Base-by-base conservation (phyloP, 495 filamentous ascomycete species). In the Trichoderma gamsii region DNA sequence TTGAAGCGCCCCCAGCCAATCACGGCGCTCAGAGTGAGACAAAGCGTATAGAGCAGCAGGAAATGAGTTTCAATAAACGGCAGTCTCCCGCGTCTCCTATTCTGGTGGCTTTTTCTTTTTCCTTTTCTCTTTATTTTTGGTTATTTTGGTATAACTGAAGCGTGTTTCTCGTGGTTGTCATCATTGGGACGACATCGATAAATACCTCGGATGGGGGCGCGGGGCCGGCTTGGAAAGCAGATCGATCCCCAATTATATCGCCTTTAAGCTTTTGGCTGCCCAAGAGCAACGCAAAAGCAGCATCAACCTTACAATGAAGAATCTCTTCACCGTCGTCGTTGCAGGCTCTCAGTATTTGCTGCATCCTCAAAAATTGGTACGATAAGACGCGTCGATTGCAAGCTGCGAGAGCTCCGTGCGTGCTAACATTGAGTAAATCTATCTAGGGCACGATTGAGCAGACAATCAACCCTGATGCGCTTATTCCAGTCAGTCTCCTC, bases 401-500 rank as follows among this genome's bases (percentile, higher is more conserved):
- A 52, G 3, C 35, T 38, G 35, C 35, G 35, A 25, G 18, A 3
- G 18, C n/a, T 52, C 4, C 0, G 2, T 4, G 9, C 12, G 3
- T 16, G 18, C 43, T 46, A 18, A 16, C 43, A 6, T 15, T 21
- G 18, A 11, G 8, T 11, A 23, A 49, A 9, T 23, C 18, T 0
- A 15, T 27, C 29, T 41, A 71, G 69, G 69, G 69, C 43, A 63
- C 59, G 21, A 65, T 68, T 43, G 46, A 69, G 56, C 67, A 59
- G 27, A 61, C 67, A 4, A 65, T 71, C 49, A 69, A 65, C 21
- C 61, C 69, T 3, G 67, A 69, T 35, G 52, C 69, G 15, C 41
- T 71, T 6, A 67, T 71, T 11, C 69, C 69, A 27, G 69, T 71
- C 16, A 85, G 81, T 75, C 84, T 85, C 46, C 82, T 63, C 35